Evolutionary conservation across 495 filamentous ascomycete species (phyloP), one percentile per base, ranked within the genome.

Genomic region (Hyaloscypha bicolor): DNA sequence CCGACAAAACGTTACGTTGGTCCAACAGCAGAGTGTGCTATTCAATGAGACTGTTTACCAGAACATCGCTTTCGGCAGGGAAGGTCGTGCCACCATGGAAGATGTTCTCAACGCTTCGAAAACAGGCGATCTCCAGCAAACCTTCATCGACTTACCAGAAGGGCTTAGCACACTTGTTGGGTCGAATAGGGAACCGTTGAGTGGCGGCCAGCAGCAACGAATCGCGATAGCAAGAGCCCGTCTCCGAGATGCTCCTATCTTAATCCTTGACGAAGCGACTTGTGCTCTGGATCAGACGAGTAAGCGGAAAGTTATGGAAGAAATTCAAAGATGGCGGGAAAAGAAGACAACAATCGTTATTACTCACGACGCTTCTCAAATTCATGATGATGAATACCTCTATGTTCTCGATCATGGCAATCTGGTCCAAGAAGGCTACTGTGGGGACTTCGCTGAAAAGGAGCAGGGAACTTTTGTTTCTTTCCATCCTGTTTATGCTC

Each of bases 211-310:
- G 74, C 85, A 83, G 60, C 92, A 96, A 72, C 77, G 91, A 61
- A 79, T 94, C 21, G 89, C 90, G 21, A 83, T 96, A 57, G 91
- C 92, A 12, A 77, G 92, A 67, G 89, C 91, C 3, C 87, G 85
- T 63, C 74, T 99, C 1, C 86, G 93, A 51, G 86, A 98, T 69
- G 87, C 93, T 0, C 88, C 91, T 3, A 86, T 97, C 9, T 77
- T 99, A 30, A 90, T 99, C 51, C 83, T 99, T 21, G 95, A 98
- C 72, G 94, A 98, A 72, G 86, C 93, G 2, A 97, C 93, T 0
- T 90, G 89, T 75, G 90, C 92, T 8, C 77, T 98, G 25, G 95
- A 98, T 71, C 83, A 85, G 4, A 79, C 84, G 16, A 93, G 85
- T 64, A 84, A 92, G 67, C 77, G 78, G 5, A 77, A 88, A 4